Percentiles rank a stretch among this genome's conserved stretches.
Evolutionary conservation across 352 stramenopile genomes (phyloP).

Genomic region (Phytophthora multivora): DNA sequence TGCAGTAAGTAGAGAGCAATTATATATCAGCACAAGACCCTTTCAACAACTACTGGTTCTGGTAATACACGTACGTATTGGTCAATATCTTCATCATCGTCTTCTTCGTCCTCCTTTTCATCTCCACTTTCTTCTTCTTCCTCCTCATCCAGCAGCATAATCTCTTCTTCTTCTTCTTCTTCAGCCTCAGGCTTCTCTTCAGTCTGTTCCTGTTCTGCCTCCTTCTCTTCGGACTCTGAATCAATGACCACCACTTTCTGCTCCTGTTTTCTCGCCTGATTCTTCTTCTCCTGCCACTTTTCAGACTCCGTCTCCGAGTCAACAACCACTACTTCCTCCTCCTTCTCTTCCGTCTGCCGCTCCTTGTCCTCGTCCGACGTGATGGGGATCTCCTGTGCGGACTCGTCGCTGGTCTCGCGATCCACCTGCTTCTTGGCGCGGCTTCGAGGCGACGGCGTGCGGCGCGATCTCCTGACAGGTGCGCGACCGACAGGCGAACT

Average conservation of each 20-base stretch:
- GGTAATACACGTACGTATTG: constrained; percentile 46
- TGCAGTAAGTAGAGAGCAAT: constrained; percentile 10
- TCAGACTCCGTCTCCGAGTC: constrained; percentile 14
- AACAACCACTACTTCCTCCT: constrained; percentile 1
- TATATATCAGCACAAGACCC: constrained; percentile 6
- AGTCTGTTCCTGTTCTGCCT: constrained; percentile 27
- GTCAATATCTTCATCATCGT: constrained; percentile 54
- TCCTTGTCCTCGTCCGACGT: constrained; percentile 22
- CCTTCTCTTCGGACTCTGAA: neutral
- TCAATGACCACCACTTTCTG: neutral
- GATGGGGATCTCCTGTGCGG: constrained; percentile 29
- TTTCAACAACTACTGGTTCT: neutral
- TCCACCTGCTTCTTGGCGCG: constrained; percentile 20
- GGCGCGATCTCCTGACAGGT: constrained; percentile 1
- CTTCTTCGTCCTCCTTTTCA: constrained; percentile 34
- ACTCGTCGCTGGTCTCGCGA: constrained; percentile 26
- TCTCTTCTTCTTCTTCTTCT: constrained; percentile 33
- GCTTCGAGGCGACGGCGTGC: constrained; percentile 16
- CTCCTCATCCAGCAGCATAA: constrained; percentile 54
- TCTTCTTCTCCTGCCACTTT: constrained; percentile 6
- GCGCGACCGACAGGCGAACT: constrained; percentile 1
- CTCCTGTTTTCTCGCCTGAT: neutral
- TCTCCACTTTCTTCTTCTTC: constrained; percentile 50
- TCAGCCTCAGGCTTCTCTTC: no score
- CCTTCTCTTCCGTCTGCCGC: constrained; percentile 10